phyloP scores from a whole-genome alignment of 1,284 basidiomycete species.

The Rhodotorula mucilaginosa region DNA sequence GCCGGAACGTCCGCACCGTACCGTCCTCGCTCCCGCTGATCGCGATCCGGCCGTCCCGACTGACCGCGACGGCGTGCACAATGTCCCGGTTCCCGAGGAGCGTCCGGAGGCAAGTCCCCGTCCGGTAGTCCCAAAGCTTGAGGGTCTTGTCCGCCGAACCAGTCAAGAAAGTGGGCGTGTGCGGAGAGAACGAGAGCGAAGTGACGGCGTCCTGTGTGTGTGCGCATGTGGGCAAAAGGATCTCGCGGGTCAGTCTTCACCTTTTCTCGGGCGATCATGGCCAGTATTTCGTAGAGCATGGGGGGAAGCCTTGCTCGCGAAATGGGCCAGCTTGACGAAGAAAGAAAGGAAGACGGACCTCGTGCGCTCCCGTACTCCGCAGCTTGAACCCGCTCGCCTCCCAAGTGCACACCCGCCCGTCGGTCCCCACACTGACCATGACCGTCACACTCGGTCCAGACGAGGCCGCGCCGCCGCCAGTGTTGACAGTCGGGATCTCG shows the following conservation, averaged over 20 bases:
- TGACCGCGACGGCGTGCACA: slow-evolving; percentile 71
- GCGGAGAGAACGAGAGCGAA: slow-evolving; percentile 65
- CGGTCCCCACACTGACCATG: slow-evolving; percentile 80
- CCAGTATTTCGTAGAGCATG: no score
- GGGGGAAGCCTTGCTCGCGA: slow-evolving; percentile 7
- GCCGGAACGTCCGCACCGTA: slow-evolving; percentile 45
- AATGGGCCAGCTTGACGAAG: not conserved
- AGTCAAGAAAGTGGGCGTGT: slow-evolving; percentile 72
- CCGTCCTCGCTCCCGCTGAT: slow-evolving; percentile 50
- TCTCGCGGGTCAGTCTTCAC: slow-evolving; percentile 55
- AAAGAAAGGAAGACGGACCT: slow-evolving; percentile 56
- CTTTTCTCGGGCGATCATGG: no score
- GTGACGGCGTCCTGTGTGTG: slow-evolving; percentile 77
- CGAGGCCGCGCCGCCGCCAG: slow-evolving; percentile 20
- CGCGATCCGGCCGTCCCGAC: slow-evolving; percentile 47
- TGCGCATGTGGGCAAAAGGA: slow-evolving; percentile 54
- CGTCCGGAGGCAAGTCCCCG: slow-evolving; percentile 70
- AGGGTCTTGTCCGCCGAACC: slow-evolving; percentile 81
- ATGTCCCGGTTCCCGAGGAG: slow-evolving; percentile 82
- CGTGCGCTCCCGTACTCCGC: slow-evolving; percentile 73
- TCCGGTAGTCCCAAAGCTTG: slow-evolving; percentile 89
- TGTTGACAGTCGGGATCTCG: slow-evolving; percentile 54
- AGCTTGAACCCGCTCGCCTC: slow-evolving; percentile 81
- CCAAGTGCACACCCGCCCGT: slow-evolving; percentile 92
- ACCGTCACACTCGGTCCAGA: slow-evolving; percentile 54